A percentile compares a stretch with the other conserved stretches of the same genome.
phyloP scores from a whole-genome alignment of 208 protist genomes.

The Acanthamoeba lenticulata region DNA sequence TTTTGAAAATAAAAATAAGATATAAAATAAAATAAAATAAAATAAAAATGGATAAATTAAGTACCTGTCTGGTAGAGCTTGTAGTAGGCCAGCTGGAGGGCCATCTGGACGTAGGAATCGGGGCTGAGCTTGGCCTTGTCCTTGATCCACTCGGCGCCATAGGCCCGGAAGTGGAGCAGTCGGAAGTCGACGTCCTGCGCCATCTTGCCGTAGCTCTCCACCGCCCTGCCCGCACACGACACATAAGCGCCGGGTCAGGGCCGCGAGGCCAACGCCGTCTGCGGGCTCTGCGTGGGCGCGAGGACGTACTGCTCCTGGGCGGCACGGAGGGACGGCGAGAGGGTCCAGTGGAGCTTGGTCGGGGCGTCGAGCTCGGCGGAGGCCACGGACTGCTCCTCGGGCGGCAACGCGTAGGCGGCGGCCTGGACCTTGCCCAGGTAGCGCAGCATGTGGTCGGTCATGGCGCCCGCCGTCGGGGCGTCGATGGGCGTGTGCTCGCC shows the following conservation, averaged over 20 bases:
- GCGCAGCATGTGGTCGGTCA: constrained; percentile 17
- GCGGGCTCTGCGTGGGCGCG: too few relatives aligned
- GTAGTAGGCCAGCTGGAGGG: constrained; percentile 67
- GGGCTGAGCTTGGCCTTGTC: constrained; percentile 62
- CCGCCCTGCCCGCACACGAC: not conserved
- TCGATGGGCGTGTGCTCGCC: constrained; percentile 56
- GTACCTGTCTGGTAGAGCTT: constrained; percentile 2
- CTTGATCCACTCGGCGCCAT: constrained; percentile 34
- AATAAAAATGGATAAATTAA: too few relatives aligned
- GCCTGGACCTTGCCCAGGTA: constrained; percentile 9
- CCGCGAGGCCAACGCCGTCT: too few relatives aligned
- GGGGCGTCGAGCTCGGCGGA: not conserved
- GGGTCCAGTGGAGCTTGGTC: constrained; percentile 25
- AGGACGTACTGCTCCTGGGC: not conserved
- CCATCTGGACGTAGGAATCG: constrained; percentile 67
- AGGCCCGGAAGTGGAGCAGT: constrained; percentile 33
- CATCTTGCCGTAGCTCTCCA: constrained; percentile 25
- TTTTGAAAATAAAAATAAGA: too few relatives aligned
- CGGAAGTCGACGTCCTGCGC: constrained; percentile 7
- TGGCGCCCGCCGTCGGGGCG: not conserved
- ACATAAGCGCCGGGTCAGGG: too few relatives aligned
- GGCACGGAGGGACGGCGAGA: not conserved
- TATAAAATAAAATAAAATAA: too few relatives aligned
- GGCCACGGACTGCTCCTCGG: not conserved
- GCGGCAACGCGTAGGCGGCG: not conserved